phyloP scores from a whole-genome alignment of 768 basidiomycete genomes.

The Lentinula sp. region DNA sequence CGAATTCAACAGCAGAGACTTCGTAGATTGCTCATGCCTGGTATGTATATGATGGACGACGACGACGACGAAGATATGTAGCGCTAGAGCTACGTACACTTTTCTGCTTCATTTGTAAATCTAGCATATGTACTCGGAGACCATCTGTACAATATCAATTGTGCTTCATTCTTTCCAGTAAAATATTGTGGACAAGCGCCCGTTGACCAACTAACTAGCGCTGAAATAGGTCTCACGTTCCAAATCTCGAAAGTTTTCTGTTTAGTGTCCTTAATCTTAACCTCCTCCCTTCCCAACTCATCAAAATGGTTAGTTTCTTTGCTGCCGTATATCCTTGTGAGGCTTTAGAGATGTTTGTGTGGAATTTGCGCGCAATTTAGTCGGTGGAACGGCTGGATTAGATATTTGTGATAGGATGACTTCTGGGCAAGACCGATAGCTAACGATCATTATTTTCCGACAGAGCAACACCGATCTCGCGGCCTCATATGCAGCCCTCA shows the following conservation, averaged over 20 bases:
- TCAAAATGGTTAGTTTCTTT: neutral
- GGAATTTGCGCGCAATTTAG: neutral
- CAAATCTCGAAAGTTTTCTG: neutral
- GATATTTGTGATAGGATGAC: neutral
- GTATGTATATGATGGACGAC: constrained; percentile 9
- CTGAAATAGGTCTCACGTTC: neutral
- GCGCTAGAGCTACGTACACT: neutral
- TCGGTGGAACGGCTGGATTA: neutral
- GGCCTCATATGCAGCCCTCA: constrained; percentile 93
- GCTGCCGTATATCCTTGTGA: neutral
- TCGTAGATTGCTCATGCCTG: constrained; percentile 12
- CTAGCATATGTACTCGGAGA: neutral
- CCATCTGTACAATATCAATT: neutral
- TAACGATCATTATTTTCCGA: constrained; percentile 5
- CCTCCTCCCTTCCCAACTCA: neutral
- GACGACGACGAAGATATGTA: constrained; percentile 11
- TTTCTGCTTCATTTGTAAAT: neutral
- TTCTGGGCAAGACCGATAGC: neutral
- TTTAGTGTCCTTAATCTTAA: neutral
- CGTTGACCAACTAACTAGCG: neutral
- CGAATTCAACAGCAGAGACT: neutral
- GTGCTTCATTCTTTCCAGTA: neutral
- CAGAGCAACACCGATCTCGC: constrained; percentile 72
- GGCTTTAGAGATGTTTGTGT: neutral
- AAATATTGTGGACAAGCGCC: neutral